Evolutionary conservation across 176 grass and related monocot species (phyloP), one percentile per base, ranked within the genome.

Genomic region (Ensete glaucum): DNA sequence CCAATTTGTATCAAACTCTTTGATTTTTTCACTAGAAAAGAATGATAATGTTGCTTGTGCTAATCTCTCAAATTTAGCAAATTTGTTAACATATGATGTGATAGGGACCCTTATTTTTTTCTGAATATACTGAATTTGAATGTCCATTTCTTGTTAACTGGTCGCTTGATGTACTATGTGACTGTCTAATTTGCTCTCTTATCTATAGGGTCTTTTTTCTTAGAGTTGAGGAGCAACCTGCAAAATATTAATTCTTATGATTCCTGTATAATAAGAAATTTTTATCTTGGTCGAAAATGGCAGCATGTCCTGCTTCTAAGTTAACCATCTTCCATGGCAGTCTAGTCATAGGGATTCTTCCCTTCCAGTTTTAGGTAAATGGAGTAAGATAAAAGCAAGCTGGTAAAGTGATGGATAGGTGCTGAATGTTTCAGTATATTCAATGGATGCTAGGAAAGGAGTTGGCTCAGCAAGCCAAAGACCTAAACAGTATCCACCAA

Each of bases 361-460:
- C 67, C 17, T 20, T 21, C 8, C 34, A 70, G 20, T 51, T 50
- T 8, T 43, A 52, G 48, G 15, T 50, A 25, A n/a, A 52, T 70
- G 17, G 67, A 49, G 26, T 21, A 4, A 8, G 6, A 70, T 50
- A 3, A 70, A 70, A 70, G 3, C 48, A 51, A 70, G 48, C 20
- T 70, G 19, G 43, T 70, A 50, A 17, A 70, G 14, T 21, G 67
- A 51, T 20, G 57, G 17, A 60, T n/a, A 13, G 48, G 11, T 57
- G 21, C 19, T 54, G 53, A 74, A 74, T 55, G 56, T 52, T 16
- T 9, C 19, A 53, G 13, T 59, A 54, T 16, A 71, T 52, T 21
- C 72, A 53, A 92, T 92, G 90, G 87, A 89, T 34, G 50, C 82
- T 49, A 87, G 80, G 73, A 89, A 52, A 81, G 77, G 66, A 25